Evolutionary conservation across 2,329 filamentous ascomycete genomes (phyloP).

Genomic region (Drechmeria coniospora): DNA sequence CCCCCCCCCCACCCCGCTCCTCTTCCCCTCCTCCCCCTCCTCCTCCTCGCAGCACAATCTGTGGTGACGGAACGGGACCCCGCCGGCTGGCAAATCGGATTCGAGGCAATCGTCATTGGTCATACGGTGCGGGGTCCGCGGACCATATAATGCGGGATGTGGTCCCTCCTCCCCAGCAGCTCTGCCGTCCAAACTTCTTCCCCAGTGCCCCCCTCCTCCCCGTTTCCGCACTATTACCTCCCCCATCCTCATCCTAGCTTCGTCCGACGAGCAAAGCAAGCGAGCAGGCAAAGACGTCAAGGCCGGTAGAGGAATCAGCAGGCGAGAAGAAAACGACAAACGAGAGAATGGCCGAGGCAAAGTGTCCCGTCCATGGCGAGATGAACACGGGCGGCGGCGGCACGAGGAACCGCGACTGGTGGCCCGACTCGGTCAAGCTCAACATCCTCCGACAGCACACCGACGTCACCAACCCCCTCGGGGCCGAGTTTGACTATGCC

Average conservation of each 20-base stretch:
- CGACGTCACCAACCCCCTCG: constrained; percentile 45
- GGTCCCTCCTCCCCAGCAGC: neutral
- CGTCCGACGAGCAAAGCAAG: too few relatives aligned
- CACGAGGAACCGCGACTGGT: constrained; percentile 57
- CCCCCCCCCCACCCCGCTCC: too few relatives aligned
- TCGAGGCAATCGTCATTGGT: constrained; percentile 2
- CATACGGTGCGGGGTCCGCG: constrained; percentile 1
- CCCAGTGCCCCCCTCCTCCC: too few relatives aligned
- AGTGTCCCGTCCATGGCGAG: constrained; percentile 16
- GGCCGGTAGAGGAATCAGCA: too few relatives aligned
- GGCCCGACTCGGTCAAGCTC: constrained; percentile 52
- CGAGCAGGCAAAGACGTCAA: too few relatives aligned
- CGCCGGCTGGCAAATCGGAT: neutral
- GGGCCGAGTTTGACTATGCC: constrained; percentile 54
- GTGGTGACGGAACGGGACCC: too few relatives aligned
- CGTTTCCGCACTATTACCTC: neutral
- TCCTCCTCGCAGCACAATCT: too few relatives aligned
- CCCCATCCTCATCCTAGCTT: neutral
- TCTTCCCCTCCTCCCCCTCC: too few relatives aligned
- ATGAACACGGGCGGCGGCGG: constrained; percentile 42
- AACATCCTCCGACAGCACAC: constrained; percentile 62
- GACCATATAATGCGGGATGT: constrained; percentile 2
- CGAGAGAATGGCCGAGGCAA: constrained; percentile 11
- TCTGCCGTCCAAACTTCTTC: neutral
- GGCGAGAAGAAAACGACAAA: neutral